phyloP scores from a whole-genome alignment of 768 basidiomycete genomes.

The Tylopilus plumbeoviolaceoides region DNA sequence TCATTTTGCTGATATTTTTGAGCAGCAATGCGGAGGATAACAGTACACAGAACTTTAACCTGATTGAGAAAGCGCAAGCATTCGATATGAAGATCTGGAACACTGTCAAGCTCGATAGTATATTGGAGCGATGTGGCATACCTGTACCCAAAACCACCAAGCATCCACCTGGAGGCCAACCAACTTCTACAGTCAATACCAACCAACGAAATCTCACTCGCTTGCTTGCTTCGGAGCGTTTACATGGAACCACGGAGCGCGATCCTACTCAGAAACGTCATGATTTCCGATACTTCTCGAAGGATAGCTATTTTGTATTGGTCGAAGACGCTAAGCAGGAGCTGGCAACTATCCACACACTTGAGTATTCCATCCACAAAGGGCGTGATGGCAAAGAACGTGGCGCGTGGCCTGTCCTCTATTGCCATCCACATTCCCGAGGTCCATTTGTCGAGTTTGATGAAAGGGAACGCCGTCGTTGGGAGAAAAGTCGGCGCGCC shows the following conservation, averaged over 20 bases:
- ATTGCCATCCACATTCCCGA: slow-evolving; percentile 70
- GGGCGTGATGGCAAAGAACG: slow-evolving; percentile 49
- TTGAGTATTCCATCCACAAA: slow-evolving; percentile 68
- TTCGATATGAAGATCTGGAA: slow-evolving; percentile 89
- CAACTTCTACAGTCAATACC: slow-evolving; percentile 28
- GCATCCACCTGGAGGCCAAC: slow-evolving; percentile 26
- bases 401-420: slow-evolving; percentile 77
- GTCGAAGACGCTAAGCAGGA: slow-evolving; percentile 88
- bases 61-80: slow-evolving; percentile 61
- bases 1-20: slow-evolving; percentile 2
- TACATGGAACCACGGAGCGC: slow-evolving; percentile 84
- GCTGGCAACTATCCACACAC: slow-evolving; percentile 76
- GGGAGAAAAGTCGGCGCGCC: slow-evolving; percentile 50
- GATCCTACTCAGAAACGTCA: slow-evolving; percentile 86
- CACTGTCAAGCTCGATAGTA: slow-evolving; percentile 63
- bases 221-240: slow-evolving; percentile 74
- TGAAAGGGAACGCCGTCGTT: slow-evolving; percentile 64
- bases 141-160: slow-evolving; percentile 27
- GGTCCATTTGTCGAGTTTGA: slow-evolving; percentile 77
- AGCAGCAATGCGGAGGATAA: slow-evolving; percentile 31
- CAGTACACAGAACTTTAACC: slow-evolving; percentile 37
- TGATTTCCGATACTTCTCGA: slow-evolving; percentile 84
- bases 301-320: slow-evolving; percentile 72
- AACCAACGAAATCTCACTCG: slow-evolving; percentile 51
- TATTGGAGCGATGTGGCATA: slow-evolving; percentile 62